Base-by-base conservation (phyloP, 495 filamentous ascomycete genomes). In the Evernia prunastri region DNA sequence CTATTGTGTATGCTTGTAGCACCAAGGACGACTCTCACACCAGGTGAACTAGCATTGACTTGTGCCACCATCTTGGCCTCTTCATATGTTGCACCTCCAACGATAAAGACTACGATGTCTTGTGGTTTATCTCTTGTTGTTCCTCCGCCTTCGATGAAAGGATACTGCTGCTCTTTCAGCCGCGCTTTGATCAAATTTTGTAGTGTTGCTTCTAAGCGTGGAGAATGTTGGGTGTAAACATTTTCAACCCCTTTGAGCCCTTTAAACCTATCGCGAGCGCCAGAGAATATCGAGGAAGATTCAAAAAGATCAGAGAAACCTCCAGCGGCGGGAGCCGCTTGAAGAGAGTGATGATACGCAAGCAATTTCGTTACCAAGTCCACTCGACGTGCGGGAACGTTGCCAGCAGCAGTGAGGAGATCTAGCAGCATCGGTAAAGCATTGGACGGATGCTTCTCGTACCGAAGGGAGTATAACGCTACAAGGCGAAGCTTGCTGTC, bases 211-310 rank as follows among this genome's bases (percentile, higher is more conserved):
- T 96, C 92, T 54, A 98, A 73, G 53, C 90, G 81, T 0, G 94
- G 92, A 3, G 92, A 94, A 74, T 98, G 94, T 74, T 97, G 95
- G 0, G 94, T 98, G 73, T 97, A 98, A 27, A 98, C 94, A 68
- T 98, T 98, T 72, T 98, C 94, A 6, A 97, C 92, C 18, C 94
- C 94, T 71, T 96, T 96, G 23, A 98, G 81, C 3, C 93, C 95
- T 72, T 96, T 96, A 75, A 98, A 92, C 3, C 92, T 87, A 69
- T 89, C 89, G 37, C 92, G 82, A 4, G 94, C 92, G 20, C 89
- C 89, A 37, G 89, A 90, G 76, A 98, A 96, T 61, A 98, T 89
- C 9, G 90, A 92, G 2, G 89, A 86, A 0, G 89, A 89, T 70
- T 97, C 92, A 71, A 97, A 98, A 11, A 96, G 82, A 65, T 96